A percentile compares a stretch with the other conserved stretches of the same genome.
Conservation (phyloP, 257 asterid species). For the Solanum ahanhuiri region DNA sequence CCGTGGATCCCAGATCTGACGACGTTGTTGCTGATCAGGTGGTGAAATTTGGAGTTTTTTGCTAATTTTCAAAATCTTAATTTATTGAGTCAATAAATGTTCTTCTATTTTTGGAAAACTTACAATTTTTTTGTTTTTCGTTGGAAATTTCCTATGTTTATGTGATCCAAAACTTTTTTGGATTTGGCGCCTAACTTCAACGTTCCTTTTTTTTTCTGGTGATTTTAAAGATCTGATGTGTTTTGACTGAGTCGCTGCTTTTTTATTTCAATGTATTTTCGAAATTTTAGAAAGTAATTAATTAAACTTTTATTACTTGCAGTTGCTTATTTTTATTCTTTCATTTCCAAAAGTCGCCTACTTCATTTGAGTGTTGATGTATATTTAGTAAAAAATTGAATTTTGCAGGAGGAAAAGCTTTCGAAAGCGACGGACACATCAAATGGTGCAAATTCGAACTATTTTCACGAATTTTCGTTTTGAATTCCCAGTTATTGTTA, state of each 20-base stretch:
- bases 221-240: constrained; percentile 37
- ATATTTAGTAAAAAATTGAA: not conserved
- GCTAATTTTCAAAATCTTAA: not conserved
- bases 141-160: not conserved
- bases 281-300: not conserved
- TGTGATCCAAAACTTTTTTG: not conserved
- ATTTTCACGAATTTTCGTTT: constrained; percentile 9
- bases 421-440: constrained; percentile 58
- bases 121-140: not conserved
- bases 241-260: constrained; percentile 20
- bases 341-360: not conserved
- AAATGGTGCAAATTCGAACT: constrained; percentile 40
- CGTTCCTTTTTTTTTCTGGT: not conserved
- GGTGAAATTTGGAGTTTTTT: not conserved
- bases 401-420: constrained; percentile 54
- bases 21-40: constrained; percentile 50
- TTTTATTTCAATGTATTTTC: not conserved
- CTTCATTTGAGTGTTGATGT: not conserved
- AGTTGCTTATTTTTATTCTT: not conserved
- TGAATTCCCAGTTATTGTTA: not conserved
- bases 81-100: not conserved
- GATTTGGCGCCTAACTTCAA: constrained; percentile 48
- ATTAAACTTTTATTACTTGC: not conserved
- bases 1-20: constrained; percentile 48
- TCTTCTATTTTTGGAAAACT: constrained; percentile 30